Evolutionary conservation across 306 rosid species (phyloP).

Genomic region (Prunus dulcis): DNA sequence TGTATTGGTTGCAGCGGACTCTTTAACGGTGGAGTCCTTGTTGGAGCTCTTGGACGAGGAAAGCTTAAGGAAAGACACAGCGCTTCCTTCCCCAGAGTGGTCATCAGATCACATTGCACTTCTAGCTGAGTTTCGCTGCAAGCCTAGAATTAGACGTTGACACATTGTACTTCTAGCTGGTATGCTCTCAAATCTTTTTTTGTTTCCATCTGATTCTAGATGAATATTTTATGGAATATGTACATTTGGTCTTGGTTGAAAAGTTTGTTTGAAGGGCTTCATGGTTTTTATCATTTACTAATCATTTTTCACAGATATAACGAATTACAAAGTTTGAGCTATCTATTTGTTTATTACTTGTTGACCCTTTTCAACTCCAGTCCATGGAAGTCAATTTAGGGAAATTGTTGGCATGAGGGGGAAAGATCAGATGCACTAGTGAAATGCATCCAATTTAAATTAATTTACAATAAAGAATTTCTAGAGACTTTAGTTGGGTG

Average conservation of each 20-base stretch:
- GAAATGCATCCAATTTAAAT: not conserved
- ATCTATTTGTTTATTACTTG: no score
- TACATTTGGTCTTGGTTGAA: not conserved
- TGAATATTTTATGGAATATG: not conserved
- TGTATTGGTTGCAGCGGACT: constrained; percentile 72
- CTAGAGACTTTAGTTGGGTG: no score
- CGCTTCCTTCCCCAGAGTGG: constrained; percentile 99
- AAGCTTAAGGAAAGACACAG: constrained; percentile 94
- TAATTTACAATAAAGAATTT: no score
- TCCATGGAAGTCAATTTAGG: not conserved
- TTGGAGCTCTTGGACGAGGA: constrained; percentile 97
- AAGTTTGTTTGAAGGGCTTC: not conserved
- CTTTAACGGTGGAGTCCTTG: constrained; percentile 83
- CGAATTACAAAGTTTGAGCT: not conserved
- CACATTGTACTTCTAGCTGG: constrained; percentile 18
- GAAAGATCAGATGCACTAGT: not conserved
- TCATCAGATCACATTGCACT: constrained; percentile 98
- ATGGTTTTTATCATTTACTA: not conserved
- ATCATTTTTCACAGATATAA: not conserved
- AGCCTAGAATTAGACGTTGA: constrained; percentile 82
- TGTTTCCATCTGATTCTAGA: not conserved
- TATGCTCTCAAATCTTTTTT: constrained; percentile 10
- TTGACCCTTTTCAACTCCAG: not conserved
- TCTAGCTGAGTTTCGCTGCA: constrained; percentile 91
- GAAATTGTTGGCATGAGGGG: not conserved